Percentiles rank a stretch among this genome's conserved stretches.
These are phyloP conservation scores for Nakaseomyces sp. DNA, from an alignment of 1,139 yeast genomes.

Conservation along the genomic window DNA sequence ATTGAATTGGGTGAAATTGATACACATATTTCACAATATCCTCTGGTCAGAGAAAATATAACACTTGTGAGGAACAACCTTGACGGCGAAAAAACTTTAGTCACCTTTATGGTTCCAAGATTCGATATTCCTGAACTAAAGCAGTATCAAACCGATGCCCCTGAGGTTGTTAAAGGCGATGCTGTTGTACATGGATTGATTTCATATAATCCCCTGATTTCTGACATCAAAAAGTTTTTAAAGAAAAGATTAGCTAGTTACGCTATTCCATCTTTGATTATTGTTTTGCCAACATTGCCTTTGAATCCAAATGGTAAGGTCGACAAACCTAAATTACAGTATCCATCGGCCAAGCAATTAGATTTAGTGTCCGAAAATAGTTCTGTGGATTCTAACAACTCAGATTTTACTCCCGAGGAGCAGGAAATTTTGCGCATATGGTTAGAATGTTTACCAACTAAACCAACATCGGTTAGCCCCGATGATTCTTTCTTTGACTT, in stretches of 20 bases:
- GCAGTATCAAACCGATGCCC: constrained; percentile 32
- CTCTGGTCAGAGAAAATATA: constrained; percentile 80
- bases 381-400: constrained; percentile 38
- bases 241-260: constrained; percentile 86
- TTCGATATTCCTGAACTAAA: constrained; percentile 37
- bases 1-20: constrained; percentile 97
- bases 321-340: constrained; percentile 93
- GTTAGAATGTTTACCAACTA: constrained; percentile 76
- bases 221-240: constrained; percentile 70
- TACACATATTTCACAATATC: constrained; percentile 90
- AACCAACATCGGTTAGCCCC: constrained; percentile 67
- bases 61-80: constrained; percentile 90
- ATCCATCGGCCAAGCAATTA: constrained; percentile 85
- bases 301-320: constrained; percentile 97
- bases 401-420: constrained; percentile 56
- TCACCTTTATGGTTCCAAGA: constrained; percentile 88
- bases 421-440: constrained; percentile 67
- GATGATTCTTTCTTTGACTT: constrained; percentile 90
- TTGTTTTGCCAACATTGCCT: constrained; percentile 79
- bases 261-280: constrained; percentile 86
- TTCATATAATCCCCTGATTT: constrained; percentile 64
- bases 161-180: constrained; percentile 38
- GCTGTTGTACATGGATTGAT: constrained; percentile 75
- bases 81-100: constrained; percentile 84
- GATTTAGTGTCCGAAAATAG: constrained; percentile 34